Conservation (phyloP, 176 grass and related monocot species). For the Rhynchospora pubera region DNA sequence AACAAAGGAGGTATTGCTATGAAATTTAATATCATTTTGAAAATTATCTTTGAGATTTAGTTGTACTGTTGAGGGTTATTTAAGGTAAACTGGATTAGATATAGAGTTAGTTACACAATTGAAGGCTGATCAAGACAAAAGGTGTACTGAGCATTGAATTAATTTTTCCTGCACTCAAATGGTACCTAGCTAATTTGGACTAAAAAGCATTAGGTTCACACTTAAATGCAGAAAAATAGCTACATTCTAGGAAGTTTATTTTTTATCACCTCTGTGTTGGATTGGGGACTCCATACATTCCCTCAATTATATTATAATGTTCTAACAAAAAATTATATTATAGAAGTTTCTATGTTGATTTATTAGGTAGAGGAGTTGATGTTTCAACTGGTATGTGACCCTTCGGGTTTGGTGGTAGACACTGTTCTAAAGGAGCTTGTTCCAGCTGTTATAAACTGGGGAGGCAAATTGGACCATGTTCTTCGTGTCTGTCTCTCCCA, state of each 20-base stretch:
- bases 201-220: neutral
- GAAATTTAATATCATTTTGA: no score
- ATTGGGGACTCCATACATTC: neutral
- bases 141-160: neutral
- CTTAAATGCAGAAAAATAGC: neutral
- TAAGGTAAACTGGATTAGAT: no score
- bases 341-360: constrained; percentile 21
- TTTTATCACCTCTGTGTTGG: neutral
- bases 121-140: no score
- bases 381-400: constrained; percentile 91
- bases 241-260: neutral
- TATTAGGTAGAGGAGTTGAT: constrained; percentile 90
- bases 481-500: constrained; percentile 63
- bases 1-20: no score
- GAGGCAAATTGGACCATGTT: constrained; percentile 92
- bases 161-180: neutral
- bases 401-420: constrained; percentile 79
- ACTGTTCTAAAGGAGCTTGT: constrained; percentile 75
- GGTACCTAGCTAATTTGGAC: neutral
- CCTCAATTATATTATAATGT: neutral
- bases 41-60: no score
- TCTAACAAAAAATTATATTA: neutral
- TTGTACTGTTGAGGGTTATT: no score
- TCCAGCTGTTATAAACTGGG: constrained; percentile 83
- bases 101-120: no score